Evolutionary conservation across 805 yeast genomes (phyloP), one percentile per base, ranked within the genome.

Genomic region (Lipomyces sp.): DNA sequence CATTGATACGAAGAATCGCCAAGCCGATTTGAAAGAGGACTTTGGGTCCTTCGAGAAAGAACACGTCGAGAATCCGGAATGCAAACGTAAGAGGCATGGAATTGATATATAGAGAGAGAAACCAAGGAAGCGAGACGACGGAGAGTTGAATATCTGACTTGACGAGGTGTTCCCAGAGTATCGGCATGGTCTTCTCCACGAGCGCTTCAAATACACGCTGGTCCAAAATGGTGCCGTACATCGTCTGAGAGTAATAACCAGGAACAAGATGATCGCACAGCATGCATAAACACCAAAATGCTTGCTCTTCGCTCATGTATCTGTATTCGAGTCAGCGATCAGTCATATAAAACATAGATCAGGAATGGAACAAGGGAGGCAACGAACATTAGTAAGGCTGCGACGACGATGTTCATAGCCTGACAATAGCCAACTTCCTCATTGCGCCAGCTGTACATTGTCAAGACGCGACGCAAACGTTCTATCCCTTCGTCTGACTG

Each of bases 371-470:
- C n/a, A 22, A 28, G 26, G 21, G 13, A 33, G 7, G 13, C 5
- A 24, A 26, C 57, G 56, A 63, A 71, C 43, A 72, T 73, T 26
- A 72, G 81, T 63, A 81, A 77, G 0, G 75, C 74, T 1, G 76
- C 76, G 2, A 70, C 73, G 13, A 72, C 76, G 45, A 93, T 93
- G 65, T 93, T 93, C 98, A 95, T 93, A 1, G 98, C 98, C 68
- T 93, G 98, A 66, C 99, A 93, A 67, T 93, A 93, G 0, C 99
- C 99, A 23, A 93, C 87, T 37, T 91, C 96, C 0, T 96, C 96
- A 65, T 90, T 89, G 58, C 85, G 86, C 97, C 98, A 93, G 0
- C 96, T 86, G 64, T 90, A 93, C 0, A 96, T 96, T 0, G 95
- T 84, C 51, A 93, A 74, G 0, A 93, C 98, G 54, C 95, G 76